Percentiles rank a stretch among this genome's conserved stretches.
phyloP scores from a whole-genome alignment of 768 basidiomycete genomes.

The Rickenella mellea region DNA sequence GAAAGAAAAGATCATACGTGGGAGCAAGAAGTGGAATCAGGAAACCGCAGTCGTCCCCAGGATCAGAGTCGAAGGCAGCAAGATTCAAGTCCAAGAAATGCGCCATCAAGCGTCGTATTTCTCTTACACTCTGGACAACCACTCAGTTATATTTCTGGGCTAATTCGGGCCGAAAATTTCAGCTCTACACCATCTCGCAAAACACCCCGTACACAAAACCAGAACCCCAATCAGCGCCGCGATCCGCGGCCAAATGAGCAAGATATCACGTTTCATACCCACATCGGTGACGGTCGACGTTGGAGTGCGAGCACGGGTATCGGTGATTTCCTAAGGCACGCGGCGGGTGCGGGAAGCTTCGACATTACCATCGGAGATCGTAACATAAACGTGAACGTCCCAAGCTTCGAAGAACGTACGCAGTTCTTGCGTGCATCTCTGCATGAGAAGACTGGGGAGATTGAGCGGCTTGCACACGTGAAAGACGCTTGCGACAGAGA shows the following conservation, averaged over 20 bases:
- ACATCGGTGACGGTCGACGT: slow-evolving; percentile 26
- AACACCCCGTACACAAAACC: not conserved
- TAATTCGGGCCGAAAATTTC: slow-evolving; percentile 33
- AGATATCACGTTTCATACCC: slow-evolving; percentile 34
- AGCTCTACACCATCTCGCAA: not conserved
- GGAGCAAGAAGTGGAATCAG: not conserved
- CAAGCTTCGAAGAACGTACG: slow-evolving; percentile 54
- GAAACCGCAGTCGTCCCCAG: not conserved
- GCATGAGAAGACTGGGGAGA: slow-evolving; percentile 28
- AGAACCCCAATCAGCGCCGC: not conserved
- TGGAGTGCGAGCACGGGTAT: slow-evolving; percentile 60
- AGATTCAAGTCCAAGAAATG: not conserved
- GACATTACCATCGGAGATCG: slow-evolving; percentile 27
- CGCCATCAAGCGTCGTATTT: slow-evolving; percentile 26
- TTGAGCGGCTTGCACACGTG: slow-evolving; percentile 41
- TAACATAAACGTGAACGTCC: slow-evolving; percentile 43
- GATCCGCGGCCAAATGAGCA: slow-evolving; percentile 14
- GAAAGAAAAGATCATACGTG: not conserved
- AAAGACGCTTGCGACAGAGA: slow-evolving; percentile 47
- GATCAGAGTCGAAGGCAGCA: not conserved
- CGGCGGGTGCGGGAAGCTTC: slow-evolving; percentile 45
- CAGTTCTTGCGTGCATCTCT: slow-evolving; percentile 45
- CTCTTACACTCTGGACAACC: slow-evolving; percentile 64
- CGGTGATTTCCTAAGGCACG: slow-evolving; percentile 56
- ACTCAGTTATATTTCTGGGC: slow-evolving; percentile 49